phyloP scores from a whole-genome alignment of 1,284 basidiomycete genomes.

The Trametes sp. region DNA sequence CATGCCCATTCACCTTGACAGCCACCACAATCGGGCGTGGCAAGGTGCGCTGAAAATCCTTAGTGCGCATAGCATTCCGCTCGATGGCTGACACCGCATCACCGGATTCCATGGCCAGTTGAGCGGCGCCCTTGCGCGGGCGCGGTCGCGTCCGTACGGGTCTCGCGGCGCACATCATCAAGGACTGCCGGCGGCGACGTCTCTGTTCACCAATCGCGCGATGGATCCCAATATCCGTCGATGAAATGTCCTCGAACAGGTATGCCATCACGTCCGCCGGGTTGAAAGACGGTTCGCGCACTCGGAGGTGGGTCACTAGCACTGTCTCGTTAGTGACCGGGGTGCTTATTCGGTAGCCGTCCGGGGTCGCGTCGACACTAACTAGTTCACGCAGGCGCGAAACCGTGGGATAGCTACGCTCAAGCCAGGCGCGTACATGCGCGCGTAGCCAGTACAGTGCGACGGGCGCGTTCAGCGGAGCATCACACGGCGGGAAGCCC shows the following conservation, averaged over 20 bases:
- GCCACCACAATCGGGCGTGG: slow-evolving; percentile 32
- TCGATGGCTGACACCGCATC: slow-evolving; percentile 4
- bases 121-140: too few relatives aligned
- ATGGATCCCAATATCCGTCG: neutral
- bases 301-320: too few relatives aligned
- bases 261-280: neutral
- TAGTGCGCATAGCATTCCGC: slow-evolving; percentile 1
- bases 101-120: too few relatives aligned
- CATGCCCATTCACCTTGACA: slow-evolving; percentile 44
- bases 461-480: neutral
- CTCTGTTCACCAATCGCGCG: too few relatives aligned
- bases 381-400: too few relatives aligned
- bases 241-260: neutral
- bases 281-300: neutral
- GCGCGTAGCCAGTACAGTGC: slow-evolving; percentile 13
- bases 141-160: too few relatives aligned
- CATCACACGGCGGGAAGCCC: slow-evolving; percentile 2
- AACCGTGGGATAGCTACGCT: neutral
- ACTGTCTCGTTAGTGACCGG: too few relatives aligned
- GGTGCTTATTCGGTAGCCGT: too few relatives aligned
- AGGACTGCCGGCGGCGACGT: too few relatives aligned
- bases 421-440: neutral
- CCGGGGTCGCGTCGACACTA: too few relatives aligned
- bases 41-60: neutral
- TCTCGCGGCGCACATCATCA: too few relatives aligned